Conservation (phyloP, 1,139 yeast species). For the Arxiozyma heterogenica region DNA sequence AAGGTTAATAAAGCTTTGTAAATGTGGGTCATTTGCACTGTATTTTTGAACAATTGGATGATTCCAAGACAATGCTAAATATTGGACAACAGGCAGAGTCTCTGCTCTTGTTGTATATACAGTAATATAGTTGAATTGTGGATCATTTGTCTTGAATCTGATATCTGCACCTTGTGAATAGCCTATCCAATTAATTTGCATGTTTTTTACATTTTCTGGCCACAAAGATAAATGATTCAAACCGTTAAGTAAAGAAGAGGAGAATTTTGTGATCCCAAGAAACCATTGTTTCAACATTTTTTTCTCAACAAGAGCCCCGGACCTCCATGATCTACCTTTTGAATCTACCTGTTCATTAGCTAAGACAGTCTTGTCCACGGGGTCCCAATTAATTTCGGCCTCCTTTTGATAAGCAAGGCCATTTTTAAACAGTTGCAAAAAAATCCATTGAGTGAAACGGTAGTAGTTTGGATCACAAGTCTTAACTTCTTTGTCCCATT, state of each 20-base stretch:
- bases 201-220: slow-evolving; percentile 82
- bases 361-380: slow-evolving; percentile 83
- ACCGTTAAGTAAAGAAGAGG: slow-evolving; percentile 56
- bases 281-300: slow-evolving; percentile 83
- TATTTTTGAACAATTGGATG: slow-evolving; percentile 50
- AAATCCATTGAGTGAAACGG: slow-evolving; percentile 84
- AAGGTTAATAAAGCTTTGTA: slow-evolving; percentile 40
- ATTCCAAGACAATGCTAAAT: slow-evolving; percentile 62
- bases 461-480: slow-evolving; percentile 86
- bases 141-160: slow-evolving; percentile 31
- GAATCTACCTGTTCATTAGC: slow-evolving; percentile 96
- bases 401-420: slow-evolving; percentile 79
- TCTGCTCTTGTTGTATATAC: slow-evolving; percentile 88
- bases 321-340: slow-evolving; percentile 89
- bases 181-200: slow-evolving; percentile 95
- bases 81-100: slow-evolving; percentile 75
- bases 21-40: slow-evolving; percentile 33
- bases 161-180: slow-evolving; percentile 74
- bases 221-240: slow-evolving; percentile 52
- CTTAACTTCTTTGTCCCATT: slow-evolving; percentile 87
- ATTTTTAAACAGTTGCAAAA: slow-evolving; percentile 57
- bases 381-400: slow-evolving; percentile 96
- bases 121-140: slow-evolving; percentile 29
- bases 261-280: slow-evolving; percentile 75
- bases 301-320: slow-evolving; percentile 90